Evolutionary conservation across 2,329 filamentous ascomycete genomes (phyloP).

Genomic region (Colletotrichum sp.): DNA sequence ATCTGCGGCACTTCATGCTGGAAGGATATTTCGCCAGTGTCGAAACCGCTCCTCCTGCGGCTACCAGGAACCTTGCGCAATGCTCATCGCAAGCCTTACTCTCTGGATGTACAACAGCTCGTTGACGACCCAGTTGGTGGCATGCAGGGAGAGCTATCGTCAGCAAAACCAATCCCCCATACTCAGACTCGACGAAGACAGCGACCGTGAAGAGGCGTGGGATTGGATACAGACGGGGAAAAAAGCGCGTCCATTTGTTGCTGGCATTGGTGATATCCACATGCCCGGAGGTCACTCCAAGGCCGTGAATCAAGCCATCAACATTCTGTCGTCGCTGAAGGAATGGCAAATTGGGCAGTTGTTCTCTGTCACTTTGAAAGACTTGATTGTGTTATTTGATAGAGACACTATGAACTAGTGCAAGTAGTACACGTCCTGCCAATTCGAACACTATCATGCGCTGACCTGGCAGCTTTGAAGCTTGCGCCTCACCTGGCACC

Average conservation of each 20-base stretch:
- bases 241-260: not conserved
- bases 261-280: not conserved
- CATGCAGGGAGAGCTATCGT: no score
- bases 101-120: not conserved
- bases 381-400: not conserved
- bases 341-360: not conserved
- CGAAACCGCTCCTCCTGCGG: not conserved
- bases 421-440: not conserved
- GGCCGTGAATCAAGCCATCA: not conserved
- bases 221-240: not conserved
- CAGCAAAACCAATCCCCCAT: not conserved
- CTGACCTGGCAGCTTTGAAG: not conserved
- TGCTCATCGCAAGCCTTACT: not conserved
- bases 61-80: not conserved
- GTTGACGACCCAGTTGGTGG: not conserved
- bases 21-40: not conserved
- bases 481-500: fast-evolving
- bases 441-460: fast-evolving
- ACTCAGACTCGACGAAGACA: not conserved
- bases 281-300: not conserved
- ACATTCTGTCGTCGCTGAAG: not conserved
- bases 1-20: not conserved
- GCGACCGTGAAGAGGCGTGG: not conserved
- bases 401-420: not conserved
- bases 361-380: not conserved